Conservation (phyloP, 768 basidiomycete genomes). For the Peribolospora kevripleyi region DNA sequence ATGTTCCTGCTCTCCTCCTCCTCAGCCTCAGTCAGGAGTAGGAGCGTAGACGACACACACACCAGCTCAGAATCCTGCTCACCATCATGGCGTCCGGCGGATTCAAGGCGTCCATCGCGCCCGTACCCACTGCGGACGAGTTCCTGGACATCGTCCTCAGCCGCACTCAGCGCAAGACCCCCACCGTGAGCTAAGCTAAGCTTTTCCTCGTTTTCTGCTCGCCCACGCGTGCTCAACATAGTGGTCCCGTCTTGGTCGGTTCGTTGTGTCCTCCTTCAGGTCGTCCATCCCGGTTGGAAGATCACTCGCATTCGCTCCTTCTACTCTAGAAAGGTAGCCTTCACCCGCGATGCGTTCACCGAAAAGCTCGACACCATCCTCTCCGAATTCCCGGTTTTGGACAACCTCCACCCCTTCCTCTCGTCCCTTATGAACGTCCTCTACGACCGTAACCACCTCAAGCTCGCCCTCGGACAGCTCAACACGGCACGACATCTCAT, state of each 20-base stretch:
- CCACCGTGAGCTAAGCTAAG: constrained; percentile 35
- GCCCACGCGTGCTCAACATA: not conserved
- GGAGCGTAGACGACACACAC: no score
- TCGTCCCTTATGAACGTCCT: constrained; percentile 90
- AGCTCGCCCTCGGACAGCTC: constrained; percentile 88
- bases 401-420: constrained; percentile 92
- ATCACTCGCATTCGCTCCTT: constrained; percentile 56
- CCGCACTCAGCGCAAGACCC: constrained; percentile 90
- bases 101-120: constrained; percentile 39
- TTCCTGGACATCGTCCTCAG: constrained; percentile 74
- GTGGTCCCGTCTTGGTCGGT: not conserved
- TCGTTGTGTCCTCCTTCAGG: constrained; percentile 24
- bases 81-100: no score
- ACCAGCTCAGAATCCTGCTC: no score
- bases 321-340: constrained; percentile 99
- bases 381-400: constrained; percentile 88
- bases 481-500: constrained; percentile 88
- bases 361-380: constrained; percentile 84
- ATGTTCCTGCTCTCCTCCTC: no score
- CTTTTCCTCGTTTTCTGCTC: not conserved
- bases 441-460: constrained; percentile 99
- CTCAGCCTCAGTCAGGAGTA: no score
- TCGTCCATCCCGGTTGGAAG: constrained; percentile 99
- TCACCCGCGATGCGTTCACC: constrained; percentile 87
- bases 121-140: constrained; percentile 88